Base-by-base conservation (phyloP, 2,329 filamentous ascomycete species). In the Neonectria neomacrospora region DNA sequence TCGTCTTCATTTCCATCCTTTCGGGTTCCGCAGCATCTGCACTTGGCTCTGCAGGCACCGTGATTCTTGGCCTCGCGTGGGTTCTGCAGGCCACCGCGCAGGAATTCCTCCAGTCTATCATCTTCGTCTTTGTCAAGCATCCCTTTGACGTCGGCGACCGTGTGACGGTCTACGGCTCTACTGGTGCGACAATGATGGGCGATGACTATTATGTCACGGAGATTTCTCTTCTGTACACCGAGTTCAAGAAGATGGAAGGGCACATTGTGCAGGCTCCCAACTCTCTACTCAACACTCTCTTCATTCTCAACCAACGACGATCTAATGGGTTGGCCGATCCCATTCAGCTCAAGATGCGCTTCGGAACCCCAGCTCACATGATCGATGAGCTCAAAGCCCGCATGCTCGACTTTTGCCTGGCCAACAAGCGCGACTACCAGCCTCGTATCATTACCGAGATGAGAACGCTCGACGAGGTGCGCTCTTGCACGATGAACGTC, bases 211-310 rank as follows among this genome's bases (percentile, higher is more conserved):
- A 97, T 69, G 94, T 98, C 57, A 97, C 96, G 58, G 93, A 97
- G 74, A 96, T 98, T 58, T 91, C 93, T 1, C 85, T 98, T 1
- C 85, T 97, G 16, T 98, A 96, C 77, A 98, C 95, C 14, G 95
- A 97, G 74, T 97, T 97, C 83, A 97, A 97, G 85, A 97, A 97
- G 83, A 95, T 97, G 92, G 91, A 97, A 78, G 95, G 95, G 2
- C 94, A 97, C 72, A 91, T 97, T 23, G 95, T 98, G 0, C 95
- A 97, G 78, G 95, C 95, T 1, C 95, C 95, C 11, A 98, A 98
- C 85, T 96, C 91, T 61, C 89, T 97, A 39, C 86, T 98, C 58
- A 98, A 97, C 79, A 93, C 88, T 0, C 85, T 98, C 0, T 97
- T 97, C 79, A 97, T 98, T 66, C 89, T 97, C 47, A 98, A 98